A percentile compares a stretch with the other conserved stretches of the same genome.
Evolutionary conservation across 202 grass and related monocot genomes (phyloP).

Genomic region (Panicum hallii): DNA sequence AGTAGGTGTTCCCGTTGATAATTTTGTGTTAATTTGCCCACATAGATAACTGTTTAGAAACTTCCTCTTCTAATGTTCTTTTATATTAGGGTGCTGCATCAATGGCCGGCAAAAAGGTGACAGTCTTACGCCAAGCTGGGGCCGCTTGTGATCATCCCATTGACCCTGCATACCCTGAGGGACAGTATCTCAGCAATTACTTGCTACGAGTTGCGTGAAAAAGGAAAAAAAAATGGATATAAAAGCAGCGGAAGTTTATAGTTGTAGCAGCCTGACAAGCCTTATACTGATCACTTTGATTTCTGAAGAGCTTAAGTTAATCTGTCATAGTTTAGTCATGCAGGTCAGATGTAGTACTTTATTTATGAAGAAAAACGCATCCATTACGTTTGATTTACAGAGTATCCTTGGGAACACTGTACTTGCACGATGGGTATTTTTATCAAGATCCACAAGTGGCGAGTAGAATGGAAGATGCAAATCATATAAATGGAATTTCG

Average conservation of each 20-base stretch:
- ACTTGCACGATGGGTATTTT: slow-evolving; percentile 15
- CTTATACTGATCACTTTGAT: slow-evolving; percentile 4
- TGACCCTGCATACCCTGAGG: slow-evolving; percentile 86
- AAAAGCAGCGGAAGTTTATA: background rate
- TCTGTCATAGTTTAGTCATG: slow-evolving; percentile 24
- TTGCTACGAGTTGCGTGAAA: slow-evolving; percentile 80
- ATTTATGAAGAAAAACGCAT: slow-evolving; percentile 21
- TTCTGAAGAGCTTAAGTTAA: slow-evolving; percentile 14
- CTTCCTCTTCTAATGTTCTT: slow-evolving; percentile 32
- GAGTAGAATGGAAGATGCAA: background rate
- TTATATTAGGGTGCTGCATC: slow-evolving; percentile 78
- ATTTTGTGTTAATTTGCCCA: slow-evolving; percentile 3
- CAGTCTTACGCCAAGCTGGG: slow-evolving; percentile 86
- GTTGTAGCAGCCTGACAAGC: background rate
- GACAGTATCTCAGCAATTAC: slow-evolving; percentile 86
- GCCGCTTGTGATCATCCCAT: slow-evolving; percentile 83
- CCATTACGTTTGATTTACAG: background rate
- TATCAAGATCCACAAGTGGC: background rate
- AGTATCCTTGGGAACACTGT: background rate
- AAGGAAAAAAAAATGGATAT: background rate
- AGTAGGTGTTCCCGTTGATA: background rate
- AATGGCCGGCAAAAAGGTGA: slow-evolving; percentile 74
- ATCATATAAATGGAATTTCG: slow-evolving; percentile 10
- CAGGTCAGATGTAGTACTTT: slow-evolving; percentile 17
- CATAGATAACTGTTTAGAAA: slow-evolving; percentile 16